Conservation (phyloP, 257 asterid species). For the Solanum bulbocastanum region DNA sequence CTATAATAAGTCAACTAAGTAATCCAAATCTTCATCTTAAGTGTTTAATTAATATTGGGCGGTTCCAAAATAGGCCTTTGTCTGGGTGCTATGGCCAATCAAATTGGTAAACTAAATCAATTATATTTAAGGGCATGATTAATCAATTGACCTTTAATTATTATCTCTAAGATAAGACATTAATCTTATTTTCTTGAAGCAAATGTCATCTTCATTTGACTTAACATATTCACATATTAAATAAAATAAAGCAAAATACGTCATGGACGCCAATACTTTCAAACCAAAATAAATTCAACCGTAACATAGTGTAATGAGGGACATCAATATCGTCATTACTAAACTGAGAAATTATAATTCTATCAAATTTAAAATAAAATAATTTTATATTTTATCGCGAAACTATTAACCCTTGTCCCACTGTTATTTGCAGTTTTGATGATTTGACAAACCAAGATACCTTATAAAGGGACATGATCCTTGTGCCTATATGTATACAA, state of each 20-base stretch:
- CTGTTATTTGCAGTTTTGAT: no score
- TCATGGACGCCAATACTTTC: not conserved
- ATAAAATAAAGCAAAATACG: not conserved
- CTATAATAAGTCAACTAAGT: not conserved
- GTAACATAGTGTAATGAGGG: no score
- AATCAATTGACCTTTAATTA: not conserved
- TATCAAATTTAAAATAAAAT: not conserved
- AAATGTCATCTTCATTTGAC: not conserved
- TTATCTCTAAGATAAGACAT: not conserved
- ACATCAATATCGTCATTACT: not conserved
- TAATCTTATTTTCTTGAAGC: not conserved
- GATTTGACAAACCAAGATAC: no score
- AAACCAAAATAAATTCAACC: no score
- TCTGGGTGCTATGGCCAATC: not conserved
- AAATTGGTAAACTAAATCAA: not conserved
- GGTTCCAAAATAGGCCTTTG: not conserved
- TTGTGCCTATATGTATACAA: no score
- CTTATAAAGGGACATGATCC: no score
- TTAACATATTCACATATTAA: not conserved
- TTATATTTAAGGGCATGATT: not conserved
- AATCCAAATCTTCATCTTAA: not conserved
- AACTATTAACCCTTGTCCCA: not conserved
- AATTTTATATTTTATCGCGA: not conserved
- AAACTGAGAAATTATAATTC: no score
- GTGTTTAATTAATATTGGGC: not conserved